These are phyloP conservation scores for Fusarium sp. DNA, from an alignment of 2,329 filamentous ascomycete genomes.

Conservation along the genomic window DNA sequence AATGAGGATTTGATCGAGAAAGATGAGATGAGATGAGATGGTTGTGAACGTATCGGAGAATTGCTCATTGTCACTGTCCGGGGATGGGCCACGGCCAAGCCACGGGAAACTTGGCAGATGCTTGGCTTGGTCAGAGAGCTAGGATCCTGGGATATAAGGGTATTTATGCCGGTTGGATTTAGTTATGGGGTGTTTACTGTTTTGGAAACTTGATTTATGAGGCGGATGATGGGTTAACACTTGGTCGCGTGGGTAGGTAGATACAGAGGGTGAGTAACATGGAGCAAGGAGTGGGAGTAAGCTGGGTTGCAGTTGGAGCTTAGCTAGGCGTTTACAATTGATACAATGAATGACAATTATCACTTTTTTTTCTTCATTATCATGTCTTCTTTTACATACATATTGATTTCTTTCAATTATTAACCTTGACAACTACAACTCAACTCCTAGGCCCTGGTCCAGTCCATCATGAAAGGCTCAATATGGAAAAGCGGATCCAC, in stretches of 20 bases:
- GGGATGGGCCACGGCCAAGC: neutral
- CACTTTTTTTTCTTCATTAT: neutral
- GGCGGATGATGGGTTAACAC: neutral
- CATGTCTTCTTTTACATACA: neutral
- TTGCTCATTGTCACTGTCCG: neutral
- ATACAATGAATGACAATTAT: neutral
- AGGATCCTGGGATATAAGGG: neutral
- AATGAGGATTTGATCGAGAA: neutral
- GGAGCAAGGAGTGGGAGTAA: neutral
- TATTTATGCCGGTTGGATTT: neutral
- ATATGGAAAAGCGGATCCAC: neutral
- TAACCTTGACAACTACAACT: neutral
- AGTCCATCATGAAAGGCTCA: neutral
- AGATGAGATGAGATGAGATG: neutral
- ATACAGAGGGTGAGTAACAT: neutral
- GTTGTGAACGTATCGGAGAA: neutral
- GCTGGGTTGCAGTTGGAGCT: neutral
- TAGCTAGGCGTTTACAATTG: neutral
- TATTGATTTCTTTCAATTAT: neutral
- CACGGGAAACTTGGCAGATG: neutral
- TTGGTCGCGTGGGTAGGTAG: neutral
- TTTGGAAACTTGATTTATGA: neutral
- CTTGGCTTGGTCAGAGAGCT: neutral
- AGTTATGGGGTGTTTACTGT: neutral
- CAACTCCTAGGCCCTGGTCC: neutral